Percentiles rank a stretch among this genome's conserved stretches.
Evolutionary conservation across 2,329 filamentous ascomycete genomes (phyloP).

Genomic region (Neofusicoccum parvum): DNA sequence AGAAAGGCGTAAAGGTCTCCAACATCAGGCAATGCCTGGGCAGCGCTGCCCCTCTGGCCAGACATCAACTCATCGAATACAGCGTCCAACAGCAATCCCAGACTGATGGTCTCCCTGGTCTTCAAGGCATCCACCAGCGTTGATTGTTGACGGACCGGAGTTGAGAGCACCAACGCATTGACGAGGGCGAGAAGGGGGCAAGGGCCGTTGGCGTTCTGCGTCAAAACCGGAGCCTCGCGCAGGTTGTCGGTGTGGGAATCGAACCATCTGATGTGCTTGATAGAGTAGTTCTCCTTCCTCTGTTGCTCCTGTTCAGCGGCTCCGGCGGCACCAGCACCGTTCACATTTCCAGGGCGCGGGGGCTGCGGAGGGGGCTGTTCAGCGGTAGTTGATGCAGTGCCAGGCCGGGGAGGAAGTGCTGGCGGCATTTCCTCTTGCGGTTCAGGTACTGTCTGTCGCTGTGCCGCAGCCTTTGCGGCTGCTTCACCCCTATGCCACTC

Average conservation of each 20-base stretch:
- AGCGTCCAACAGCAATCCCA: conserved; percentile 82
- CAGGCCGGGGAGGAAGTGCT: conserved; percentile 35
- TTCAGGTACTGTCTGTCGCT: neutral
- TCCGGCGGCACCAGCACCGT: conserved; percentile 27
- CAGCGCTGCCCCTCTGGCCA: conserved; percentile 65
- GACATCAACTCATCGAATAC: conserved; percentile 94
- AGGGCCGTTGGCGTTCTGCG: conserved; percentile 92
- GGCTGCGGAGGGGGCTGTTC: conserved; percentile 36
- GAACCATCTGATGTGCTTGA: conserved; percentile 87
- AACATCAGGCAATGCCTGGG: conserved; percentile 75
- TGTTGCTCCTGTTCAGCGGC: conserved; percentile 44
- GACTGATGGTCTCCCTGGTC: conserved; percentile 82
- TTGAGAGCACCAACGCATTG: conserved; percentile 86
- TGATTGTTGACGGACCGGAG: conserved; percentile 66
- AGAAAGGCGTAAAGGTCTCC: conserved; percentile 86
- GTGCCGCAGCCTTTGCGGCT: conserved; percentile 23
- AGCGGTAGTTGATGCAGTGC: conserved; percentile 20
- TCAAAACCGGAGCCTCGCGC: conserved; percentile 79
- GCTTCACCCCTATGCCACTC: conserved; percentile 30
- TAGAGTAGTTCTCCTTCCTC: conserved; percentile 79
- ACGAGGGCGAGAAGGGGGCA: conserved; percentile 92
- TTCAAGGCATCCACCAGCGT: conserved; percentile 76
- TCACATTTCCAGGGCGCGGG: conserved; percentile 28
- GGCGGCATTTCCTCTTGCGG: conserved; percentile 29
- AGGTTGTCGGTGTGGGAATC: conserved; percentile 65